Percentiles rank a stretch among this genome's conserved stretches.
These are phyloP conservation scores for Saccharomyces hybrid DNA, from an alignment of 1,139 yeast genomes.

Conservation along the genomic window DNA sequence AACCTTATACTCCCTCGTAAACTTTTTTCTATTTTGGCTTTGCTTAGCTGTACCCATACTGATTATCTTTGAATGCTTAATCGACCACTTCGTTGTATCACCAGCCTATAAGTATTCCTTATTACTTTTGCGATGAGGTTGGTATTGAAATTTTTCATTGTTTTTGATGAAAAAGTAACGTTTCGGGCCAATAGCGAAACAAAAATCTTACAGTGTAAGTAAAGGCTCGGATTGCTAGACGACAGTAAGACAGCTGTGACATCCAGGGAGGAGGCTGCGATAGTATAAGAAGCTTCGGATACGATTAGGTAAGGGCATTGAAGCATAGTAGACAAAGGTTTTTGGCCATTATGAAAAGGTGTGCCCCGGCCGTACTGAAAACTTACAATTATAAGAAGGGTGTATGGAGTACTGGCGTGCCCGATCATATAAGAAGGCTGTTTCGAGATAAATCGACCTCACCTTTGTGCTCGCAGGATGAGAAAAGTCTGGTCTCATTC, in stretches of 20 bases:
- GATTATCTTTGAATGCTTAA: background rate
- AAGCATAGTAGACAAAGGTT: conserved; percentile 4
- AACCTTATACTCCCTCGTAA: conserved; percentile 31
- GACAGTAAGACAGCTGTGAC: background rate
- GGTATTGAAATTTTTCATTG: background rate
- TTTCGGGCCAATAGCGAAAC: background rate
- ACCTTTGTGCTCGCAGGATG: conserved; percentile 3
- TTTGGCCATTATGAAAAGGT: conserved; percentile 9
- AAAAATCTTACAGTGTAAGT: background rate
- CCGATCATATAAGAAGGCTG: conserved; percentile 8
- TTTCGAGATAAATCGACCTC: conserved; percentile 5
- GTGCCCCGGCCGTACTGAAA: background rate
- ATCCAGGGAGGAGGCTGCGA: background rate
- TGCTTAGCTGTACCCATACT: conserved; percentile 21
- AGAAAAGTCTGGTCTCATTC: background rate
- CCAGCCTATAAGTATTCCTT: background rate
- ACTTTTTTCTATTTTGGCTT: conserved; percentile 23
- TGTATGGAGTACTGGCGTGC: conserved; percentile 8
- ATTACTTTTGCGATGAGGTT: conserved; percentile 6
- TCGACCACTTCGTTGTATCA: background rate
- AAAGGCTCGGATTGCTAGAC: background rate
- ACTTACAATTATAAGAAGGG: background rate
- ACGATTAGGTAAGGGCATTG: background rate
- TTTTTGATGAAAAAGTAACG: background rate
- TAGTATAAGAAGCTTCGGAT: background rate